Conservation (phyloP, 495 filamentous ascomycete species). For the Neurospora sp. region DNA sequence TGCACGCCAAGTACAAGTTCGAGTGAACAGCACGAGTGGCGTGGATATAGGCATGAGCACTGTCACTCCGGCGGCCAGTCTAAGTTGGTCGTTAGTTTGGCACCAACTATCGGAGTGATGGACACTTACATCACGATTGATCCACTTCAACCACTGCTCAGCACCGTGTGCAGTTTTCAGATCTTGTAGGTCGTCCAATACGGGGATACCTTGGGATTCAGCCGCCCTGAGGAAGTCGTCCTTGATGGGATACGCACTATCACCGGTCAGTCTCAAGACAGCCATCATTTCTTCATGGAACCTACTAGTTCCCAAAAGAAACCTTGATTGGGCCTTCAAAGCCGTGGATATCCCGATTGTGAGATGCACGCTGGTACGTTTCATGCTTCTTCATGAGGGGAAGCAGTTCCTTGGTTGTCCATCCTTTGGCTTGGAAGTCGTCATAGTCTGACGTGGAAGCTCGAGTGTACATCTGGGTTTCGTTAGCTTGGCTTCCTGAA, state of each 20-base stretch:
- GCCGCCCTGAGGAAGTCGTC: constrained; percentile 73
- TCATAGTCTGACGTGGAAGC: constrained; percentile 78
- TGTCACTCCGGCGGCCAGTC: constrained; percentile 60
- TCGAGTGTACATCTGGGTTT: constrained; percentile 67
- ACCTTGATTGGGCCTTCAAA: constrained; percentile 80
- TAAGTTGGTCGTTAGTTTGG: constrained; percentile 12
- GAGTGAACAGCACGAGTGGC: constrained; percentile 53
- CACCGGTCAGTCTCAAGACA: background rate
- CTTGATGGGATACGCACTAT: constrained; percentile 52
- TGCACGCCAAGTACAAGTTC: constrained; percentile 66
- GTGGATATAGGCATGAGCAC: constrained; percentile 67
- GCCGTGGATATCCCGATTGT: constrained; percentile 67
- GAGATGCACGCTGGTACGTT: constrained; percentile 68
- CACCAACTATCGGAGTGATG: constrained; percentile 1
- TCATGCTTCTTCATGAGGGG: constrained; percentile 80
- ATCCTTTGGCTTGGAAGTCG: constrained; percentile 73
- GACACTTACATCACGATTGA: constrained; percentile 50
- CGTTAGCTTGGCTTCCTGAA: background rate
- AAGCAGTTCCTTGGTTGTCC: constrained; percentile 67
- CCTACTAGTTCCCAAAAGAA: constrained; percentile 64
- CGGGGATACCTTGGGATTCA: constrained; percentile 66
- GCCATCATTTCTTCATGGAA: background rate
- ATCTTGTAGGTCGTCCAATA: constrained; percentile 60
- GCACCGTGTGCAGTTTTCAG: constrained; percentile 51
- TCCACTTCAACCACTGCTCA: constrained; percentile 58